Evolutionary conservation across 2,329 filamentous ascomycete species (phyloP).

Genomic region (Rosellinia necatrix): DNA sequence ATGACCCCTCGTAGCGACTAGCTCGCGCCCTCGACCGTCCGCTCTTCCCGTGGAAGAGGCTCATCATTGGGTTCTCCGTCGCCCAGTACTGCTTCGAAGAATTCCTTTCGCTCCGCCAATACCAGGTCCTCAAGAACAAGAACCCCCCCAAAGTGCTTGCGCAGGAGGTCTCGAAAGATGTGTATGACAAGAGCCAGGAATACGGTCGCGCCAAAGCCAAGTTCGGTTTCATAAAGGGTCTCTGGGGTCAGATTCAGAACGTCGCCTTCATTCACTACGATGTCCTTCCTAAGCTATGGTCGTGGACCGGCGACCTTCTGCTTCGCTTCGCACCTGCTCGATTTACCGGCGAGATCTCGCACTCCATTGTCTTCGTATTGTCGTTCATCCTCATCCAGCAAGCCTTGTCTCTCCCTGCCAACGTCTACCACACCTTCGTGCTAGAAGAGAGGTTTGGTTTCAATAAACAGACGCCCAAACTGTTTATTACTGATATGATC

Average conservation of each 20-base stretch:
- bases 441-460: slow-evolving; percentile 97
- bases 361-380: slow-evolving; percentile 91
- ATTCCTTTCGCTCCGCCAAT: slow-evolving; percentile 87
- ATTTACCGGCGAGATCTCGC: slow-evolving; percentile 90
- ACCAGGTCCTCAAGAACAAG: slow-evolving; percentile 78
- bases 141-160: slow-evolving; percentile 84
- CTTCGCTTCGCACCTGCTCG: slow-evolving; percentile 73
- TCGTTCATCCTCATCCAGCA: slow-evolving; percentile 83
- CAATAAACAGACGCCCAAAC: slow-evolving; percentile 92
- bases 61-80: slow-evolving; percentile 92
- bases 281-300: slow-evolving; percentile 89
- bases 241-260: slow-evolving; percentile 88
- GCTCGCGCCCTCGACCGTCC: slow-evolving; percentile 88
- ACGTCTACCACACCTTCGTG: slow-evolving; percentile 93
- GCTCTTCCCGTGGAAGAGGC: slow-evolving; percentile 94
- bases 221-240: slow-evolving; percentile 78
- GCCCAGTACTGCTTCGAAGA: slow-evolving; percentile 90
- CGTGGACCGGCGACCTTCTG: slow-evolving; percentile 75
- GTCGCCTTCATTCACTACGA: slow-evolving; percentile 88
- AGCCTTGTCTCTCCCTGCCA: slow-evolving; percentile 75
- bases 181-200: slow-evolving; percentile 93
- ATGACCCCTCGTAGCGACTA: slow-evolving; percentile 64
- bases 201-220: slow-evolving; percentile 96
- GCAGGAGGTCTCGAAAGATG: slow-evolving; percentile 85
- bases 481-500: slow-evolving; percentile 89